Base-by-base conservation (phyloP, 345 rosid genomes). In the Microthlaspi erraticum region DNA sequence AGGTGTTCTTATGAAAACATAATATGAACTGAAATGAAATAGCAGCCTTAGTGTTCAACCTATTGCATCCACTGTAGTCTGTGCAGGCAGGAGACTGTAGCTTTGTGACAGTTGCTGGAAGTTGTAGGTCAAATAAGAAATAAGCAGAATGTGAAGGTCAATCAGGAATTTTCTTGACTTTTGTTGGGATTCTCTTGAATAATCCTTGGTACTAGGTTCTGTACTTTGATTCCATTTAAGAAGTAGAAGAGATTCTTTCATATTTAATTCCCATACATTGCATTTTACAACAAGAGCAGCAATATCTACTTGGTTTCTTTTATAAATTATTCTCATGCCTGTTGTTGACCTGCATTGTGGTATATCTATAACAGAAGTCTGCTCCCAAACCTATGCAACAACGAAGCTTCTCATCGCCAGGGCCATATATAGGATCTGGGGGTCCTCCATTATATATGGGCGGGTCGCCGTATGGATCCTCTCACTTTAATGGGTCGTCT, bases 391-490 rank as follows among this genome's bases (percentile, higher is more conserved):
- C 88, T 37, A 38, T 87, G 75, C 97, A 92, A 72, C 42, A 81
- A 8, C 97, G 77, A 23, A 77, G 77, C 58, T 92, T 84, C 79
- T 76, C 92, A 18, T 77, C 96, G 7, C 77, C 96, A 57, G 85
- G 92, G 20, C 87, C 94, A 60, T 95, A 92, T 71, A 58, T 86
- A 71, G 97, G 96, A 71, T 74, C 93, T 50, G 96, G 93, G 45
- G 79, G 80, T 33, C 91, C 98, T 61, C 83, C 98, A 41, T 82
- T 93, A 82, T 90, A 88, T 72, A 73, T 95, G 88, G 93, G 96
- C 54, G 83, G 89, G 41, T 91, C 96, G 6, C 93, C 96, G n/a
- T 95, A 95, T 80, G 98, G 92, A 18, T 81, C 96, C 63, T 87
- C 98, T 26, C 72, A 85, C 66, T 88, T 87, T 69, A 91, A 86